phyloP scores from a whole-genome alignment of 805 yeast genomes.

The Spencermartinsiella europaea region DNA sequence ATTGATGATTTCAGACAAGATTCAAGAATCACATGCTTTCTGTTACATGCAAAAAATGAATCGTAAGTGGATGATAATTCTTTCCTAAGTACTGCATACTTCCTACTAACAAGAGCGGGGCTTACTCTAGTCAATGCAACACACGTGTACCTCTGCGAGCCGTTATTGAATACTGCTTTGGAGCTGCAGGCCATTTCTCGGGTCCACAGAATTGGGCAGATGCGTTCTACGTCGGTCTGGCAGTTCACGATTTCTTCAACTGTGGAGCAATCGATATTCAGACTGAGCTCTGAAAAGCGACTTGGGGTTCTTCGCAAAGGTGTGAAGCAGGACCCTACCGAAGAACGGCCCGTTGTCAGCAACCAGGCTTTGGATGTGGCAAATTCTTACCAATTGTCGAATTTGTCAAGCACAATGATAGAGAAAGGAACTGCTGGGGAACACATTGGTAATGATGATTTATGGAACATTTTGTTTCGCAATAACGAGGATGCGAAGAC shows the following conservation, averaged over 20 bases:
- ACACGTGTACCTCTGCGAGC: slow-evolving; percentile 89
- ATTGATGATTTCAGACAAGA: slow-evolving; percentile 58
- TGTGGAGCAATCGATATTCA: slow-evolving; percentile 82
- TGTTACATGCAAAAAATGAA: slow-evolving; percentile 78
- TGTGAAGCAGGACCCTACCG: slow-evolving; percentile 9
- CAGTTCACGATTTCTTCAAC: slow-evolving; percentile 78
- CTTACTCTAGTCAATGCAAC: slow-evolving; percentile 86
- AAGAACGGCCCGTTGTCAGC: slow-evolving; percentile 27
- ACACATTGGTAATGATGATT: slow-evolving; percentile 49
- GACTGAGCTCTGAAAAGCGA: slow-evolving; percentile 60
- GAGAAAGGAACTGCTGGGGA: slow-evolving; percentile 52
- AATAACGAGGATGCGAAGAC: background rate
- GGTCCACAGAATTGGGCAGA: slow-evolving; percentile 89
- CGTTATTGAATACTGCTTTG: slow-evolving; percentile 78
- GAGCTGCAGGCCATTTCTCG: slow-evolving; percentile 91
- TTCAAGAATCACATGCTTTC: slow-evolving; percentile 68
- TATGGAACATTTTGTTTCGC: slow-evolving; percentile 58
- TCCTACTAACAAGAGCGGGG: slow-evolving; percentile 45
- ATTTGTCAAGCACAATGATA: slow-evolving; percentile 46
- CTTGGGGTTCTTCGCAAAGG: slow-evolving; percentile 26
- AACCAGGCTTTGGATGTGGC: slow-evolving; percentile 34
- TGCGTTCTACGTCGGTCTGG: slow-evolving; percentile 80
- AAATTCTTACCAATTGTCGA: slow-evolving; percentile 52
- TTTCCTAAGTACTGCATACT: slow-evolving; percentile 16
- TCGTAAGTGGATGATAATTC: slow-evolving; percentile 36